Evolutionary conservation across 352 stramenopile species (phyloP), one percentile per base, ranked within the genome.

Genomic region (Pythium phragmiticola): DNA sequence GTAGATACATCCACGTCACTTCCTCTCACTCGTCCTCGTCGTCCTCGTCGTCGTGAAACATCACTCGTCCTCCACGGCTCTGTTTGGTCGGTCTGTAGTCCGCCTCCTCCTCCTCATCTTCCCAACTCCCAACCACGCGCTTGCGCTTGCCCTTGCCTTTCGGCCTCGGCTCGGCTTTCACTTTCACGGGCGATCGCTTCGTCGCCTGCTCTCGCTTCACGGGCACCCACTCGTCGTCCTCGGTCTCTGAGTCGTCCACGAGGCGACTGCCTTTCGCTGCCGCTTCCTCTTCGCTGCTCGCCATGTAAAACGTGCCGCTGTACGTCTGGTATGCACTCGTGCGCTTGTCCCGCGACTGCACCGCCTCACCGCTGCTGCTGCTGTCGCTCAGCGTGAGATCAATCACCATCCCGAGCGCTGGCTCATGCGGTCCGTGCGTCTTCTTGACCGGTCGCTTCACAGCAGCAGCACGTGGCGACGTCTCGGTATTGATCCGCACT

Each of bases 111-210:
- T 37, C 36, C 4, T 57, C 48, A 0, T 58, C 48, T 11, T 58
- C 37, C 3, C 51, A 33, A 13, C 7, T 33, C 34, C 54, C 12
- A 14, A 39, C 37, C 39, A 36, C 28, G 30, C 33, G 39, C 36
- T 66, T 66, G 34, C 36, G 46, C 30, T 66, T 66, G 47, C 60
- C 60, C 7, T 59, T 64, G 1, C 9, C 57, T 0, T 64, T 64
- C 7, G 45, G 17, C 8, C 14, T 50, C 9, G 43, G 13, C 34
- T 39, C 16, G 39, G 13, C 6, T 12, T 21, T 53, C 3, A 9
- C 21, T 16, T 46, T 50, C 7, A 14, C 21, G 7, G 7, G 43
- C 43, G 9, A 14, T 5, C 7, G 7, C 43, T 50, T 50, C 11
- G 39, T 46, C 39, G 39, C 39, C 0, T 19, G 13, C 23, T 58